phyloP scores from a whole-genome alignment of 805 yeast species.

The Isabelozyma pseudorhagii region DNA sequence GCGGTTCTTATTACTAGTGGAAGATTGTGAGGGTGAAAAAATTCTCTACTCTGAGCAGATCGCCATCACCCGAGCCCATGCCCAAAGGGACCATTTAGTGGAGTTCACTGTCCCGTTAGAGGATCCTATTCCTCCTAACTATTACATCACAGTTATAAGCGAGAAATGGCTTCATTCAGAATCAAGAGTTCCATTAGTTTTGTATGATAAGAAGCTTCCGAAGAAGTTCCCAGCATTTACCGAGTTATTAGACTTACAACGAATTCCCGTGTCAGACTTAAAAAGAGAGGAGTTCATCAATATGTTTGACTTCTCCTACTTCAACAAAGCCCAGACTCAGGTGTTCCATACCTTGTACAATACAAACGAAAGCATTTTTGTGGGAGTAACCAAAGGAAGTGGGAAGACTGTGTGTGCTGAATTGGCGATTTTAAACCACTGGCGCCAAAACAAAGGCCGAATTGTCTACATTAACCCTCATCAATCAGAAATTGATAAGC shows the following conservation, averaged over 20 bases:
- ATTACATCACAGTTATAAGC: conserved; percentile 68
- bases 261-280: conserved; percentile 48
- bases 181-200: conserved; percentile 55
- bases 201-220: conserved; percentile 54
- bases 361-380: conserved; percentile 54
- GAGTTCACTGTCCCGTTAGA: conserved; percentile 62
- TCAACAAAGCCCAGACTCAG: conserved; percentile 76
- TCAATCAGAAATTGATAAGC: conserved; percentile 50
- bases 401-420: conserved; percentile 76
- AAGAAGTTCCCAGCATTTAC: conserved; percentile 63
- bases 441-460: conserved; percentile 69
- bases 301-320: conserved; percentile 46
- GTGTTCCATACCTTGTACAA: conserved; percentile 58
- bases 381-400: conserved; percentile 73
- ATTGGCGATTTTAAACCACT: conserved; percentile 66
- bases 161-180: conserved; percentile 86
- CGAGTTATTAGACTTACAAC: conserved; percentile 49
- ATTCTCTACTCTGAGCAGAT: conserved; percentile 60
- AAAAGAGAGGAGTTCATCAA: conserved; percentile 45
- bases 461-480: conserved; percentile 69
- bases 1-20: conserved; percentile 67
- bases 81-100: conserved; percentile 52
- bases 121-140: conserved; percentile 64
- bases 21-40: conserved; percentile 79
- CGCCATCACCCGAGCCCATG: conserved; percentile 45